Base-by-base conservation (phyloP, 2,329 filamentous ascomycete genomes). In the Stylonectria norvegica region DNA sequence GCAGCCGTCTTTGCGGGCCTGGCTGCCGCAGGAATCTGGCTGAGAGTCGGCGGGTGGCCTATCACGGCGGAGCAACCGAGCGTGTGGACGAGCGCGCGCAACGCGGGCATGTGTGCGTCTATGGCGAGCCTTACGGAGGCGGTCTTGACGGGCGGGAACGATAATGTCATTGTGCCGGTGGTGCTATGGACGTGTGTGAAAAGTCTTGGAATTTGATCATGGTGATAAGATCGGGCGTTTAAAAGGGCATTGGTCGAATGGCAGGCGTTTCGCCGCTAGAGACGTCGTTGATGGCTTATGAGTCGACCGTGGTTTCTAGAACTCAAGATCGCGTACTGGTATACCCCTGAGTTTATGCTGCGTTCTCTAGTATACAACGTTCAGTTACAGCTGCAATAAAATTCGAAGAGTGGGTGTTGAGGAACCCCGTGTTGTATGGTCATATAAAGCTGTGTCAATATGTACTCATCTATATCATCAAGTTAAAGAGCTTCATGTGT, bases 81-180 rank as follows among this genome's bases (percentile, higher is more conserved):
- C 20, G 3, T 53, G 14, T 9, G 60, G 18, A 45, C 32, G 5
- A 52, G 58, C 28, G 71, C 82, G 50, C 80, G 81, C 4, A 93
- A 91, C 59, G 81, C 85, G 9, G 70, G 73, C 4, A 59, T 86
- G 34, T 94, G 89, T 50, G 89, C 86, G 5, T 75, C 76, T 29
- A 79, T 89, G 42, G 88, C 90, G 19, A 96, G 90, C 64, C 73
- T 96, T 53, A 95, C 93, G 37, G 93, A 98, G 69, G 90, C 93
- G 18, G 91, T 96, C 33, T 69, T 98, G 49, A 97, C 93, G 11
- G 93, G 93, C 2, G 93, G 91, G 20, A 98, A 98, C 65, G 93
- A 98, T 72, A 98, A 98, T 71, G 93, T 98, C 14, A 84, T 97
- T 49, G 91, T 97, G 49, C 93, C 93, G 4, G 81, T 98, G 42